Evolutionary conservation across 352 stramenopile genomes (phyloP), one percentile per base, ranked within the genome.

Genomic region (Phytopythium cucurbitacearum): DNA sequence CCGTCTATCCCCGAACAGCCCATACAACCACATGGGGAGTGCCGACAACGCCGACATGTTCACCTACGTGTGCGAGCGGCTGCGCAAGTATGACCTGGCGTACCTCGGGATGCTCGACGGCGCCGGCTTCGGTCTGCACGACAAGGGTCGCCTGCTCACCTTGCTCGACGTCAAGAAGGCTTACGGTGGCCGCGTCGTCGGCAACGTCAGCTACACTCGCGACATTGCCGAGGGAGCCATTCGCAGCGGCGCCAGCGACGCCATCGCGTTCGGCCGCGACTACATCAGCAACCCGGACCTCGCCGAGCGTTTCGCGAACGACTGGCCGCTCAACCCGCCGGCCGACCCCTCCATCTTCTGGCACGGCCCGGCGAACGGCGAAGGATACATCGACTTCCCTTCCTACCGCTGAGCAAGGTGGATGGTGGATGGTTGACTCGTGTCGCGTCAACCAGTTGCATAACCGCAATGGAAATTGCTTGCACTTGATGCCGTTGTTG

Each of bases 21-120:
- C 57, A 15, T 69, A 61, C 45, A 52, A 70, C 7, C 60, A 65
- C 44, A 70, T 68, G 15, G 59, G 57, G 11, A 69, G 60, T 34
- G 43, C 48, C 4, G 55, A 85, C 59, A 76, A 78, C 58, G 53
- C 60, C 32, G 60, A 77, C 12, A 64, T 80, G 56, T 80, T 70
- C 44, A 71, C 56, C 42, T 77, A 74, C 48, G 51, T 67, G 0
- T 58, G 59, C 32, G 48, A 64, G 6, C 44, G 65, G 35, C 56
- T 84, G 6, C 75, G 65, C 40, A 56, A 53, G 11, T 64, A 62
- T 37, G 53, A 72, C 0, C 45, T 84, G 10, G 72, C 67, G 4
- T 63, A 63, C 43, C 16, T 65, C 36, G 39, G 40, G n/a, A 44
- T 67, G 9, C 28, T 64, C 33, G 48, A 67, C 40, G 55, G 55